Percentiles rank a stretch among this genome's conserved stretches.
These are phyloP conservation scores for Conringia planisiliqua DNA, from an alignment of 345 rosid genomes.

Conservation along the genomic window DNA sequence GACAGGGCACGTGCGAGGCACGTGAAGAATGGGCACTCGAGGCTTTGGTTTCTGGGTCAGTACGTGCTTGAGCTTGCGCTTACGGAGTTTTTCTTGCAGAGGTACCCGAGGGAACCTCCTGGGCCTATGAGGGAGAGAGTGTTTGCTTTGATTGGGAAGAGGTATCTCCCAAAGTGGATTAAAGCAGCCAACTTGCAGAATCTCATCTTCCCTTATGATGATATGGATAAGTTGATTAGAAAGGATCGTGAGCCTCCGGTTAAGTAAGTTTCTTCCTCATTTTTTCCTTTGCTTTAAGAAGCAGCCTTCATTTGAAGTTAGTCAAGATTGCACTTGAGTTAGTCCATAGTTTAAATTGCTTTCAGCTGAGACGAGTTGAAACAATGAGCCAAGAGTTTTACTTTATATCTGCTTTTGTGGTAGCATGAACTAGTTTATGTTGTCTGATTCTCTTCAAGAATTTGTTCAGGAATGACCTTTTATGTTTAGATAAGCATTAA, in stretches of 20 bases:
- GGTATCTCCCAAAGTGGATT: slow-evolving; percentile 78
- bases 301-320: background rate
- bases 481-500: background rate
- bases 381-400: background rate
- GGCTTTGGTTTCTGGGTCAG: slow-evolving; percentile 81
- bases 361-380: background rate
- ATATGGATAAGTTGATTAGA: slow-evolving; percentile 65
- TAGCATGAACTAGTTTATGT: background rate
- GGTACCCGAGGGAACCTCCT: slow-evolving; percentile 87
- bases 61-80: slow-evolving; percentile 86
- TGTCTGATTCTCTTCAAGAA: background rate
- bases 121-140: slow-evolving; percentile 95
- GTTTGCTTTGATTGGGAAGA: slow-evolving; percentile 89
- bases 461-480: background rate
- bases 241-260: slow-evolving; percentile 83
- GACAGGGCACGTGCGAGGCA: slow-evolving; percentile 84
- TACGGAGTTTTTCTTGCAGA: slow-evolving; percentile 79
- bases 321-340: background rate
- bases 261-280: slow-evolving; percentile 52
- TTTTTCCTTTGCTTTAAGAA: background rate
- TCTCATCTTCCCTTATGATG: slow-evolving; percentile 90
- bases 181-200: slow-evolving; percentile 86
- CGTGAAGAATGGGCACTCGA: slow-evolving; percentile 79
- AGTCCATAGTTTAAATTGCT: background rate
- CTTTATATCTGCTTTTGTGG: background rate